Evolutionary conservation across 768 basidiomycete species (phyloP).

Genomic region (Pleurotus djamor): DNA sequence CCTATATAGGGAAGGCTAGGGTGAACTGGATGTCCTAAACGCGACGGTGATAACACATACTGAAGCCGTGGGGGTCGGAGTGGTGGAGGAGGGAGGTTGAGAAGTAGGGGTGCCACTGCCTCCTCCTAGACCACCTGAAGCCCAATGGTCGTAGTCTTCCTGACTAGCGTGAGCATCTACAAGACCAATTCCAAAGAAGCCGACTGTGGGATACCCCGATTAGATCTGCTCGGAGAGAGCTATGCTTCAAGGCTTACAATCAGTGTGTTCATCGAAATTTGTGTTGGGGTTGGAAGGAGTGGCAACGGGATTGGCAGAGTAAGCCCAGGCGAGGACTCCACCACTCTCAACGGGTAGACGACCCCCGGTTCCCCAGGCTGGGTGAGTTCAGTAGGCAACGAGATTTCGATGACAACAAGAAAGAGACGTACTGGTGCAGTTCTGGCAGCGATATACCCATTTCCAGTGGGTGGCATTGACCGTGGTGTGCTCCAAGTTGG

Average conservation of each 20-base stretch:
- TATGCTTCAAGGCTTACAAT: conserved; percentile 36
- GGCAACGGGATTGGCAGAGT: conserved; percentile 39
- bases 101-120: conserved; percentile 25
- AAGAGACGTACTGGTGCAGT: conserved; percentile 54
- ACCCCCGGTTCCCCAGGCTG: conserved; percentile 37
- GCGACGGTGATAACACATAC: conserved; percentile 12
- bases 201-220: conserved; percentile 28
- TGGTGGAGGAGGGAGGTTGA: conserved; percentile 31
- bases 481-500: conserved; percentile 44
- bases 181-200: conserved; percentile 45
- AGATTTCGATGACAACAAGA: background rate
- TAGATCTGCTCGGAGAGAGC: background rate
- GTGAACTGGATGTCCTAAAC: too few species aligned
- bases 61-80: conserved; percentile 25
- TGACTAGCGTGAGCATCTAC: conserved; percentile 41
- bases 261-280: conserved; percentile 54
- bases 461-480: conserved; percentile 66
- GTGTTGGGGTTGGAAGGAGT: conserved; percentile 48
- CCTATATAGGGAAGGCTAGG: conserved; percentile 16
- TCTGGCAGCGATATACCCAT: conserved; percentile 68
- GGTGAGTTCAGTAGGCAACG: background rate
- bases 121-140: conserved; percentile 44
- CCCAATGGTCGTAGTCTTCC: conserved; percentile 46
- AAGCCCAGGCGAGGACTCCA: conserved; percentile 53
- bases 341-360: conserved; percentile 29